Conservation (phyloP, 2,329 filamentous ascomycete species). For the Didymella segeticola region DNA sequence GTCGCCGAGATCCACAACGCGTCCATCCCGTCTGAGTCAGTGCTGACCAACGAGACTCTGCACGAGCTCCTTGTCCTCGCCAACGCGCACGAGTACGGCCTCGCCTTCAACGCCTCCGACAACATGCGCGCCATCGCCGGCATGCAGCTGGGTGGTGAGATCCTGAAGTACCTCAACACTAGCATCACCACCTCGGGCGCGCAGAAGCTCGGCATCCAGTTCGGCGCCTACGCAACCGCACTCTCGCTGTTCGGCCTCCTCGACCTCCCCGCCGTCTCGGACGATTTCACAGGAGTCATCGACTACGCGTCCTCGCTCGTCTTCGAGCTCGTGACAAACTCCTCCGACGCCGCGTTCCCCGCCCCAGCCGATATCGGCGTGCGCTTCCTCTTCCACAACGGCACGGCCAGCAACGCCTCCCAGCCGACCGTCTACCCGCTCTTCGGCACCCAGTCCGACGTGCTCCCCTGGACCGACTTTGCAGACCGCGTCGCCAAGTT, state of each 20-base stretch:
- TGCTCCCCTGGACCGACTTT: conserved; percentile 75
- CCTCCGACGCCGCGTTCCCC: conserved; percentile 49
- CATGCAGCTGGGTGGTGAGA: conserved; percentile 56
- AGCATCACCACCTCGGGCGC: conserved; percentile 49
- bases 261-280: conserved; percentile 56
- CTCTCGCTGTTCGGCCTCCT: conserved; percentile 67
- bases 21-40: conserved; percentile 62
- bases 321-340: conserved; percentile 71
- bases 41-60: conserved; percentile 68
- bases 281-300: conserved; percentile 76
- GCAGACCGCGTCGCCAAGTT: conserved; percentile 68
- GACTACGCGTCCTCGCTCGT: conserved; percentile 83
- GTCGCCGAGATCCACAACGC: conserved; percentile 68
- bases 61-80: conserved; percentile 74
- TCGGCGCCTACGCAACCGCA: conserved; percentile 68
- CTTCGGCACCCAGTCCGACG: conserved; percentile 62
- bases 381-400: conserved; percentile 69
- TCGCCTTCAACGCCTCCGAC: conserved; percentile 75
- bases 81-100: conserved; percentile 79
- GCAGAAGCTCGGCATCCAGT: conserved; percentile 60
- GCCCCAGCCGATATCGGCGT: conserved; percentile 60
- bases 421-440: conserved; percentile 64
- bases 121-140: conserved; percentile 55
- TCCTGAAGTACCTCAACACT: conserved; percentile 54
- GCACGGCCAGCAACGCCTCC: conserved; percentile 57